phyloP scores from a whole-genome alignment of 768 basidiomycete genomes.

The Postia placenta region DNA sequence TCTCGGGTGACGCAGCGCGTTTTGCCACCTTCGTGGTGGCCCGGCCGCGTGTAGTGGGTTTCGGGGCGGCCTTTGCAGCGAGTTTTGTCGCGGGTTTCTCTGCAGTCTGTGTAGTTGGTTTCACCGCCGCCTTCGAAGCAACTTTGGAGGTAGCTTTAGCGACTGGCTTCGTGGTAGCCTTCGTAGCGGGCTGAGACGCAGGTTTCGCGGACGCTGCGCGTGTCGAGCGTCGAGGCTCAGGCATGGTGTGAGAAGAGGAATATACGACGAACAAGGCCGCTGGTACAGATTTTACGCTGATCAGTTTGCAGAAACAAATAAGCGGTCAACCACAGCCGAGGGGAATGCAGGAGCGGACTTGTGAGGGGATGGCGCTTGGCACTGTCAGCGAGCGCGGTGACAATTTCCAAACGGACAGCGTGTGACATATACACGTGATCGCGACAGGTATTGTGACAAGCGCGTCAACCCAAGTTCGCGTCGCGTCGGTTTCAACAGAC shows the following conservation, averaged over 20 bases:
- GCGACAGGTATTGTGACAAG: background rate
- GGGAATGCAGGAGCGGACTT: background rate
- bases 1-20: slow-evolving; percentile 11
- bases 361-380: background rate
- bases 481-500: too few species aligned
- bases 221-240: background rate
- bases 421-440: background rate
- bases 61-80: background rate
- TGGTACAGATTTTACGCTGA: background rate
- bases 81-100: slow-evolving; percentile 1
- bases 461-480: background rate
- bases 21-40: slow-evolving; percentile 9
- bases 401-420: background rate
- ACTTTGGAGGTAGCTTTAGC: background rate
- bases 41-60: slow-evolving; percentile 2
- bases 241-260: background rate
- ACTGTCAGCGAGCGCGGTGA: background rate
- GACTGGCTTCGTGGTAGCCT: too few species aligned
- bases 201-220: slow-evolving; percentile 3
- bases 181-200: too few species aligned
- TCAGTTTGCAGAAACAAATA: background rate
- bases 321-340: background rate
- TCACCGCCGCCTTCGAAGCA: slow-evolving; percentile 1
- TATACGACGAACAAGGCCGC: background rate
- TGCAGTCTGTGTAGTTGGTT: background rate